phyloP scores from a whole-genome alignment of 2,329 filamentous ascomycete genomes.

The Colletotrichum echinochloae region DNA sequence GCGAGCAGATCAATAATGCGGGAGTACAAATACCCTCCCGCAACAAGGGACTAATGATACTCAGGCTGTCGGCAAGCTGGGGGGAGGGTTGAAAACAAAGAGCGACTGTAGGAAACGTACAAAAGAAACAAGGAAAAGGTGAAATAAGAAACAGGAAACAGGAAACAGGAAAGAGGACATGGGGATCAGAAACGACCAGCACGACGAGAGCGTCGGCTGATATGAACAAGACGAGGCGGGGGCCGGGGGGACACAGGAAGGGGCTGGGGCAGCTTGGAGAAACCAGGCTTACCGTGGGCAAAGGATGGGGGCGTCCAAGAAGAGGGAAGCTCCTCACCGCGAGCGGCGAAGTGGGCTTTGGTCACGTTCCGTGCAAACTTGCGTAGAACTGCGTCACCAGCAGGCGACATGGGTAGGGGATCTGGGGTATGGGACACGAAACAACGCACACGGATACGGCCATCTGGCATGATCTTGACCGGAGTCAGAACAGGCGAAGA shows the following conservation, averaged over 20 bases:
- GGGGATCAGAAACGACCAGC: background rate
- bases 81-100: background rate
- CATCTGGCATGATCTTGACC: slow-evolving; percentile 13
- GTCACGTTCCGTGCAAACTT: slow-evolving; percentile 6
- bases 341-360: background rate
- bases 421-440: background rate
- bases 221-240: background rate
- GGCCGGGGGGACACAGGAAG: background rate
- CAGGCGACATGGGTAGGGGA: background rate
- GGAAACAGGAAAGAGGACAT: background rate
- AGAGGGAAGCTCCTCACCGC: slow-evolving; percentile 7
- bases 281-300: background rate
- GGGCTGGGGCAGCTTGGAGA: background rate
- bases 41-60: background rate
- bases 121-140: background rate
- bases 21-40: slow-evolving; percentile 17
- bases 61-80: background rate
- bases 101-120: background rate
- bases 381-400: background rate
- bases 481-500: background rate
- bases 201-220: slow-evolving; percentile 5
- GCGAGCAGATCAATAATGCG: background rate
- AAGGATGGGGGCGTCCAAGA: slow-evolving; percentile 6
- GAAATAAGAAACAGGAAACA: background rate
- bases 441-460: background rate